A percentile compares a stretch with the other conserved stretches of the same genome.
Evolutionary conservation across 192 early-diverging fungal genomes (phyloP).

Genomic region (Diversispora eburnea): DNA sequence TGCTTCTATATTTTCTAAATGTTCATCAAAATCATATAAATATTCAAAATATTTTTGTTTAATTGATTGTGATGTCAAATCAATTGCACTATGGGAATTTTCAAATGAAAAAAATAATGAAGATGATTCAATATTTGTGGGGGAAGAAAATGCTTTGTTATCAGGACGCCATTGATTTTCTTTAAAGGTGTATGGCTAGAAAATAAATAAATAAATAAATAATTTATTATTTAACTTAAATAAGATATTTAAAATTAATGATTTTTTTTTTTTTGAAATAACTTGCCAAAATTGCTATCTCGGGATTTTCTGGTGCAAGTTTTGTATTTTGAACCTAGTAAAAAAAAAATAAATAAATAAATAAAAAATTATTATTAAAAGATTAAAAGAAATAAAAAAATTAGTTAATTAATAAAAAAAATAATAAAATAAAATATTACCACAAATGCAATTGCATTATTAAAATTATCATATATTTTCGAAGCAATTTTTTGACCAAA

Average conservation of each 20-base stretch:
- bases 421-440: slow-evolving; percentile 36
- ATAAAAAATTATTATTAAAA: slow-evolving; percentile 1
- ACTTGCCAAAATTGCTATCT: slow-evolving; percentile 35
- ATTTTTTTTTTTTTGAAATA: neutral
- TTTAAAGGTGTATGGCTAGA: slow-evolving; percentile 50
- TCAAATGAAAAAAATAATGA: slow-evolving; percentile 35
- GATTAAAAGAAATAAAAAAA: neutral
- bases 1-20: slow-evolving; percentile 57
- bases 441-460: slow-evolving; percentile 52
- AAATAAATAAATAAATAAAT: neutral
- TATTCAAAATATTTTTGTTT: slow-evolving; percentile 39
- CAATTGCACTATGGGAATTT: slow-evolving; percentile 30
- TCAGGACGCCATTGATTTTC: slow-evolving; percentile 50
- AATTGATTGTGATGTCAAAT: slow-evolving; percentile 37
- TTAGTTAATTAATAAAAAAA: neutral
- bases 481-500: slow-evolving; percentile 50
- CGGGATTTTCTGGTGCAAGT: slow-evolving; percentile 20
- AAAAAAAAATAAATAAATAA: neutral
- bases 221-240: no score
- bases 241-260: no score
- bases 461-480: slow-evolving; percentile 43
- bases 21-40: slow-evolving; percentile 65
- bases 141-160: slow-evolving; percentile 40
- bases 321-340: slow-evolving; percentile 22
- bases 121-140: slow-evolving; percentile 20